Conservation (phyloP, 164 flowering plant genomes). For the Chimonanthus salicifolius region DNA sequence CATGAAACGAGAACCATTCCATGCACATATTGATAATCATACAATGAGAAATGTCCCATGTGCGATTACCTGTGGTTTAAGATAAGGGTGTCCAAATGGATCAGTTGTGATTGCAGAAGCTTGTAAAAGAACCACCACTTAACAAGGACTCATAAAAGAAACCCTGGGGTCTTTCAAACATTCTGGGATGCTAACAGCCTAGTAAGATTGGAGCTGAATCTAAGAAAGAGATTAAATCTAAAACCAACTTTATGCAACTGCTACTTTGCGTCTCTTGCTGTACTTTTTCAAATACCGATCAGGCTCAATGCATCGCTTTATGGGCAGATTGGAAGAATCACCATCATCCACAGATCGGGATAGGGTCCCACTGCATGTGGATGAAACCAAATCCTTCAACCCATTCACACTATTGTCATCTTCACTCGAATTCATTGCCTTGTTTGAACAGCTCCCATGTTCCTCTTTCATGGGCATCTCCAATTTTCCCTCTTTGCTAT, state of each 20-base stretch:
- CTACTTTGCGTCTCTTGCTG: not conserved
- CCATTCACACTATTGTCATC: slow-evolving; percentile 20
- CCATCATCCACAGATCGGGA: slow-evolving; percentile 8
- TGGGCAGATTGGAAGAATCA: not conserved
- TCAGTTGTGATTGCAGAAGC: not conserved
- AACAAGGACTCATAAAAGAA: not conserved
- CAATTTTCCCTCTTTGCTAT: slow-evolving; percentile 7
- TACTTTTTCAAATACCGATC: slow-evolving; percentile 33
- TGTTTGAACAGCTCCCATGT: slow-evolving; percentile 34
- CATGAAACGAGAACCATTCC: no score
- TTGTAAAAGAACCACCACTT: not conserved
- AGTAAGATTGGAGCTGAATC: not conserved
- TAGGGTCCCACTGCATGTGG: not conserved
- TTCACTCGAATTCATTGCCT: slow-evolving; percentile 16
- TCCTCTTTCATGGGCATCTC: slow-evolving; percentile 22
- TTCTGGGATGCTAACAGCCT: not conserved
- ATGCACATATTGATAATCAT: no score
- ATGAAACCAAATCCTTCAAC: slow-evolving; percentile 4
- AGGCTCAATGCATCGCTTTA: slow-evolving; percentile 1
- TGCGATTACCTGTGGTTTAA: not conserved
- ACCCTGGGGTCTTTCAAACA: no score
- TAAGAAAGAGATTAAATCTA: slow-evolving; percentile 7
- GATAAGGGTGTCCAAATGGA: not conserved
- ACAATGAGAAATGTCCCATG: not conserved
- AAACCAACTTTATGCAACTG: slow-evolving; percentile 1